Base-by-base conservation (phyloP, 169 alveolate genomes). In the Plasmodium gonderi region DNA sequence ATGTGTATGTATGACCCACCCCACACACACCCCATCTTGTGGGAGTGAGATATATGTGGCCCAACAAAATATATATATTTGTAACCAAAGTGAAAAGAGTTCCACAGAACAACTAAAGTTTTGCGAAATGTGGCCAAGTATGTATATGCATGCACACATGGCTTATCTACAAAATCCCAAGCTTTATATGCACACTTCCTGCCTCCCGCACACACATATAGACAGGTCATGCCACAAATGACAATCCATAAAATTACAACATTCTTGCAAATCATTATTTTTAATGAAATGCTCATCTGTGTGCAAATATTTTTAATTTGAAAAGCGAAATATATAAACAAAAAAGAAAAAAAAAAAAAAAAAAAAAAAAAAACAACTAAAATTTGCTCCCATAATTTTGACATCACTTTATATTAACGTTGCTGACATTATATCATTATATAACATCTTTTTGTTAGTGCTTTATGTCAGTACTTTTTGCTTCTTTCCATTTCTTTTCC, bases 231-330 rank as follows among this genome's bases (percentile, higher is more conserved):
- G 72, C 42, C 31, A 60, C 42, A 31, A 38, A 14, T 40, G 72
- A 65, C 69, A 80, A 23, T 11, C 69, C 47, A 80, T 80, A 54
- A 64, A 42, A 38, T 42, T 29, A 44, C 17, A 12, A 6, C 38
- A 51, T 64, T 80, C 12, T 8, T 20, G 38, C 49, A 38, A 42
- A 69, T 64, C 49, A 42, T 26, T n/a, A 69, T 80, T 80, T 65
- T 80, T 65, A 64, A 65, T 60, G 72, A 20, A 64, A 38, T 51
- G 72, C 49, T 29, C 72, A 47, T 80, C 44, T 67, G 91, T 47
- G 79, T 49, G 23, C n/a, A 64, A 80, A 64, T 64, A 80, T 80
- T 80, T 80, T 80, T 65, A 40, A 80, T 17, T 64, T 80, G 72
- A 65, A 40, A 64, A 29, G 49, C 17, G 49, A 26, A 64, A 79